Evolutionary conservation across 139 green algal species (phyloP), one percentile per base, ranked within the genome.

Genomic region (Coelastrella sp.): DNA sequence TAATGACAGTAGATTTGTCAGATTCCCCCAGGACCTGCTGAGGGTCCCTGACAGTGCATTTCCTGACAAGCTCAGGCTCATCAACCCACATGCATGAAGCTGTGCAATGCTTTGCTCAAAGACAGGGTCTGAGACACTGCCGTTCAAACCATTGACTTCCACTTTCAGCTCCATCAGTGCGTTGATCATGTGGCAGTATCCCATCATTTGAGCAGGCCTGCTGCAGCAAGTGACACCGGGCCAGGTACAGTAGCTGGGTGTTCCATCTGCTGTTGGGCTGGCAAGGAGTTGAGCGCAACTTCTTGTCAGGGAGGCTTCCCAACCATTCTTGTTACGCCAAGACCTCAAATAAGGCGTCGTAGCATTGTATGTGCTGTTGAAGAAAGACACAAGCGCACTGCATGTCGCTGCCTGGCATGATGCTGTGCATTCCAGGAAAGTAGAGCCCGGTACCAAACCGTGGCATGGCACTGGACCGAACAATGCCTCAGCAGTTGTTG

Each of bases 81-180:
- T 81, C 27, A 87, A 23, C 3, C 82, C 71, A 41, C 82, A 87
- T 4, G 69, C 57, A 57, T 87, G 82, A 34, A 87, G 82, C 71
- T 67, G 69, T 8, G n/a, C n/a, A 11, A 87, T 21, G 11, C 15
- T 40, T 30, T 53, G 30, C 17, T 72, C 7, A 15, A 81, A 23
- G 6, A 25, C 15, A n/a, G 57, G 53, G 82, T 80, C 37, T 25
- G 30, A 15, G 6, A 82, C 34, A 6, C 32, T 82, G 69, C n/a
- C 69, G 37, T 87, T 87, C 37, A 87, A 4, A 35, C 25, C 37
- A 32, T 83, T 82, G n/a, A 82, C 82, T 27, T 51, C 17, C 32
- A 87, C 21, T 25, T 38, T 63, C 4, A 87, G 38, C 27, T 64
- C 41, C 5, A 21, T 41, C 4, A 87, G 53, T 3, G 48, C n/a